Conservation (phyloP, 164 flowering plant genomes). For the Buxus sempervirens region DNA sequence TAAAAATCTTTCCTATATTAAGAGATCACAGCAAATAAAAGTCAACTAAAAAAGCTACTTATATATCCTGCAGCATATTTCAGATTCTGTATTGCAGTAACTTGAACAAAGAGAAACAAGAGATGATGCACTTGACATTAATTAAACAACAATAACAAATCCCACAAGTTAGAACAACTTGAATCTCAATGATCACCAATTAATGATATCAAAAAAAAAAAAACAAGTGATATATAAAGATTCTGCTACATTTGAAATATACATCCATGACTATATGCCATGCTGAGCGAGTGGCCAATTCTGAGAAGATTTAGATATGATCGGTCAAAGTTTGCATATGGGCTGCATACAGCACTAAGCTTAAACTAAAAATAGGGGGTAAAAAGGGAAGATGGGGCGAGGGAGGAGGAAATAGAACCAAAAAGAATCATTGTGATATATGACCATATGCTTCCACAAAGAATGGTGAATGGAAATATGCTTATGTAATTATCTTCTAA, state of each 20-base stretch:
- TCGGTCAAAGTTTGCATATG: no score
- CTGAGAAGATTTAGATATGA: no score
- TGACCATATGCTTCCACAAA: background rate
- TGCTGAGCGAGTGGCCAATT: no score
- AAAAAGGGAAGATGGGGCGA: no score
- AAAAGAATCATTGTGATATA: background rate
- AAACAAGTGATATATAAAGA: background rate
- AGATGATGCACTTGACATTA: background rate
- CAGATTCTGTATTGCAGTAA: background rate
- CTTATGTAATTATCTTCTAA: background rate
- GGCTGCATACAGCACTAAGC: background rate
- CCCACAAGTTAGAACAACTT: background rate
- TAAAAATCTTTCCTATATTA: background rate
- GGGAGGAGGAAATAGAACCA: background rate
- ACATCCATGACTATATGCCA: no score
- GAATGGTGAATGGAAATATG: background rate
- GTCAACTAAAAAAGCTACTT: constrained; percentile 4
- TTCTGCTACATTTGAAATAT: no score
- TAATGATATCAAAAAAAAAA: background rate
- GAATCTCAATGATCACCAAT: background rate
- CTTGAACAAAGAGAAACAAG: background rate
- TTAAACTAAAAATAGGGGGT: background rate
- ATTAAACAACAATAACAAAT: background rate
- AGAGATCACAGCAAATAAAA: background rate
- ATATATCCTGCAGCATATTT: background rate